phyloP scores from a whole-genome alignment of 1,284 basidiomycete genomes.

The Puccinia coronata region DNA sequence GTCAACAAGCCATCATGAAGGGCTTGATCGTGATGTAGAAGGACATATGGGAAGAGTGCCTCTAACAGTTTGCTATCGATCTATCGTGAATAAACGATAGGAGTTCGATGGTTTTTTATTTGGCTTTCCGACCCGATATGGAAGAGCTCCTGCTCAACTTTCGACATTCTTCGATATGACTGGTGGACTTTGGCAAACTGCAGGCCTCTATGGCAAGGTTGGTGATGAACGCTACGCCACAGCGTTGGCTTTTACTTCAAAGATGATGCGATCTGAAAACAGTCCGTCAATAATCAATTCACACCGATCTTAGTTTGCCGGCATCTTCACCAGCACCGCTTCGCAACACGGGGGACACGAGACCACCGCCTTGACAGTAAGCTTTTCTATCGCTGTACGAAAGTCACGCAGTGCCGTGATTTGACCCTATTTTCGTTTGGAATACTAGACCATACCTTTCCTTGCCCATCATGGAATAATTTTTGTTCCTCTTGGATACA shows the following conservation, averaged over 20 bases:
- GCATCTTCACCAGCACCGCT: slow-evolving; percentile 39
- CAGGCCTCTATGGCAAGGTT: slow-evolving; percentile 75
- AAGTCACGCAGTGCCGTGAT: slow-evolving; percentile 38
- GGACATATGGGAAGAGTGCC: too few species aligned
- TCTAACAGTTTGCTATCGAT: not conserved
- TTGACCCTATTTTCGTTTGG: slow-evolving; percentile 6
- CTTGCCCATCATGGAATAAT: slow-evolving; percentile 77
- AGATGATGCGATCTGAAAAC: slow-evolving; percentile 59
- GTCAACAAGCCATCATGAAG: slow-evolving; percentile 60
- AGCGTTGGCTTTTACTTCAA: slow-evolving; percentile 63
- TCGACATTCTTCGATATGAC: slow-evolving; percentile 70
- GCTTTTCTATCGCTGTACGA: slow-evolving; percentile 41
- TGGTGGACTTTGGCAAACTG: slow-evolving; percentile 71
- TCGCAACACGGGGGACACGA: slow-evolving; percentile 54
- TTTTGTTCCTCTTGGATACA: slow-evolving; percentile 71
- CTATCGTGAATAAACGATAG: not conserved
- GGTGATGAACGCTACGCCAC: slow-evolving; percentile 62
- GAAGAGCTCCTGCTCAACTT: slow-evolving; percentile 49
- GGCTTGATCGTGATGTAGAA: not conserved
- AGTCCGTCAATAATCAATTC: not conserved
- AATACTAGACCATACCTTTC: slow-evolving; percentile 67
- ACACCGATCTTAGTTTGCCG: slow-evolving; percentile 37
- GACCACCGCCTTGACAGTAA: slow-evolving; percentile 30
- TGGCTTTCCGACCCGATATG: slow-evolving; percentile 73
- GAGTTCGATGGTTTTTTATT: slow-evolving; percentile 62